phyloP scores from a whole-genome alignment of 1,139 yeast genomes.

The Kazachstania sp. region DNA sequence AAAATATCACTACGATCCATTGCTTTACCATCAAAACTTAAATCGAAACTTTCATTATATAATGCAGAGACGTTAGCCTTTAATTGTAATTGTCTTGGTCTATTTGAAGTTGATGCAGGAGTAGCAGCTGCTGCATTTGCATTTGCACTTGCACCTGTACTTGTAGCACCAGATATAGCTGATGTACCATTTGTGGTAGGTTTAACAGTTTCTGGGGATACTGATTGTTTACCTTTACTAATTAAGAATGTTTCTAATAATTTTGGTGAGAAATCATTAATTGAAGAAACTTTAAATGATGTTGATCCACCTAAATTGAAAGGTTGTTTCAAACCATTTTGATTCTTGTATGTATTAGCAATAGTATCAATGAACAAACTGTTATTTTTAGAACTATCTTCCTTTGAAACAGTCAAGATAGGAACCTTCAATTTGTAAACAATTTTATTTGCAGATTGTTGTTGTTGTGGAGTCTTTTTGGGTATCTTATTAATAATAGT shows the following conservation, averaged over 20 bases:
- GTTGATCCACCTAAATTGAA: constrained; percentile 1
- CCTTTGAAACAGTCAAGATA: background rate
- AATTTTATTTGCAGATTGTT: background rate
- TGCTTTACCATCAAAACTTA: constrained; percentile 39
- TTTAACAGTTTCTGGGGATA: background rate
- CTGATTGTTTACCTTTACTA: background rate
- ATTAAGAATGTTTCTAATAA: constrained; percentile 1
- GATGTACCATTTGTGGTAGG: background rate
- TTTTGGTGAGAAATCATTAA: constrained; percentile 2
- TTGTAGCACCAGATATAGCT: background rate
- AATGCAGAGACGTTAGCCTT: constrained; percentile 1
- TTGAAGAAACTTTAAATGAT: constrained; percentile 1
- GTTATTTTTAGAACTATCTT: background rate
- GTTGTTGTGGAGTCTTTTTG: constrained; percentile 1
- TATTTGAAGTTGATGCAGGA: background rate
- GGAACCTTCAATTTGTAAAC: constrained; percentile 12
- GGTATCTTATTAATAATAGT: constrained; percentile 11
- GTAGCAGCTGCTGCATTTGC: no score
- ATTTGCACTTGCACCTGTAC: background rate
- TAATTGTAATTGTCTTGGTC: background rate
- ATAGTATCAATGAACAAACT: background rate
- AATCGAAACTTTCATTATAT: constrained; percentile 29
- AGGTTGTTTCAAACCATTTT: constrained; percentile 1
- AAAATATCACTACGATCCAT: constrained; percentile 35
- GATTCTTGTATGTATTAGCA: background rate